These are phyloP conservation scores for Aspergillus pseudonomiae DNA, from an alignment of 2,329 filamentous ascomycete genomes.

Conservation along the genomic window DNA sequence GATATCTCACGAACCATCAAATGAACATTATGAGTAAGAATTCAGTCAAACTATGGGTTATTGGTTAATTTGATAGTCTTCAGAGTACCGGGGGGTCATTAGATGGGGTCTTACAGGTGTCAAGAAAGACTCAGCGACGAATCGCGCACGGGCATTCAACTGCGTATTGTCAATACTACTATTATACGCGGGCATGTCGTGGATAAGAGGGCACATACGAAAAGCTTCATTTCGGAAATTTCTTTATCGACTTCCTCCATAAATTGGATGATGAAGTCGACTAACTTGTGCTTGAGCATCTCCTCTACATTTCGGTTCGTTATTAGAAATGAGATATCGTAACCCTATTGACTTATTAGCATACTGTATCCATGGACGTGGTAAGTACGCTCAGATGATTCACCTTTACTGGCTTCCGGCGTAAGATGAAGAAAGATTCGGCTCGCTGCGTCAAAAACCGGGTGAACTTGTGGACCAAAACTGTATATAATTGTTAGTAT, in stretches of 20 bases:
- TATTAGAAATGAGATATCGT: conserved; percentile 98
- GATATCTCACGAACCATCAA: conserved; percentile 22
- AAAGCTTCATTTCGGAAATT: conserved; percentile 99
- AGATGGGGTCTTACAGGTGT: conserved; percentile 68
- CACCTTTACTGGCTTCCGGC: conserved; percentile 94
- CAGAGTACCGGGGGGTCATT: not conserved
- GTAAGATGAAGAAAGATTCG: conserved; percentile 94
- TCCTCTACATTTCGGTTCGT: conserved; percentile 99
- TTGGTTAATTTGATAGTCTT: conserved; percentile 31
- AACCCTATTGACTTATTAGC: conserved; percentile 66
- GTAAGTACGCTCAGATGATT: conserved; percentile 22
- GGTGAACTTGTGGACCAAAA: conserved; percentile 97
- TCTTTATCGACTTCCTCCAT: conserved; percentile 99
- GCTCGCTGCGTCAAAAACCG: conserved; percentile 94
- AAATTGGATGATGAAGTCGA: conserved; percentile 98
- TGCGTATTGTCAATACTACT: conserved; percentile 44
- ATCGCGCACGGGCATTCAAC: conserved; percentile 95
- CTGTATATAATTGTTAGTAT: not conserved
- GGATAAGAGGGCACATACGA: conserved; percentile 62
- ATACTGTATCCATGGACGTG: not conserved
- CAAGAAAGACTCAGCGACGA: conserved; percentile 97
- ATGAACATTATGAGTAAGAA: conserved; percentile 10
- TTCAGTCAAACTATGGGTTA: conserved; percentile 25
- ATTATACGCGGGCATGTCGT: not conserved
- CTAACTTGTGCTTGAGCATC: conserved; percentile 98